These are phyloP conservation scores for Penicillium mononematosum DNA, from an alignment of 495 filamentous ascomycete genomes.

Conservation along the genomic window DNA sequence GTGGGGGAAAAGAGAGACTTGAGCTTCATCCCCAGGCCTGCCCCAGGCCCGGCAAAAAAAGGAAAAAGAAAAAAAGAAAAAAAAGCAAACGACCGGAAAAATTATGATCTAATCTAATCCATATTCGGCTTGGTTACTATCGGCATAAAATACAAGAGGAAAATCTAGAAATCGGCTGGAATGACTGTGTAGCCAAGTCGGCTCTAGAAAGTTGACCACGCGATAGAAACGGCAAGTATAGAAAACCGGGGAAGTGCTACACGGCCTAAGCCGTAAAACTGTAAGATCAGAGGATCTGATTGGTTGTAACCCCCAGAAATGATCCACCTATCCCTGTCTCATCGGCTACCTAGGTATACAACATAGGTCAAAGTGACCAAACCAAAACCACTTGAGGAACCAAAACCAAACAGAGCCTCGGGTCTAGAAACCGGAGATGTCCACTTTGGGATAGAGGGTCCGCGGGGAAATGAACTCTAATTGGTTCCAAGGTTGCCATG, in stretches of 20 bases:
- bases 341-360: neutral
- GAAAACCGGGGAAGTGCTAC: slow-evolving; percentile 23
- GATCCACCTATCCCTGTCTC: neutral
- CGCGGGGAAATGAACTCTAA: neutral
- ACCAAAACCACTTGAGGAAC: neutral
- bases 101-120: slow-evolving; percentile 1
- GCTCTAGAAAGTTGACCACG: slow-evolving; percentile 6
- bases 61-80: neutral
- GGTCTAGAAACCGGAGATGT: slow-evolving; percentile 16
- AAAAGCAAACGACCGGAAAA: neutral
- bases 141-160: neutral
- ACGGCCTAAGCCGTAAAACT: slow-evolving; percentile 16
- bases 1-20: neutral
- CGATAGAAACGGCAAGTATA: slow-evolving; percentile 9
- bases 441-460: slow-evolving; percentile 8
- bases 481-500: neutral
- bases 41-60: slow-evolving; percentile 3
- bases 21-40: neutral
- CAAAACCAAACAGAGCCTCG: slow-evolving; percentile 23
- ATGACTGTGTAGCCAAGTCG: slow-evolving; percentile 14
- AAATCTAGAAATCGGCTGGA: slow-evolving; percentile 5
- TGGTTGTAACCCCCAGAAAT: neutral
- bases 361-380: neutral
- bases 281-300: slow-evolving; percentile 1
- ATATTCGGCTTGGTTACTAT: neutral